Percentiles rank a stretch among this genome's conserved stretches.
Conservation (phyloP, 495 filamentous ascomycete genomes). For the Penicillium longicatenatum region DNA sequence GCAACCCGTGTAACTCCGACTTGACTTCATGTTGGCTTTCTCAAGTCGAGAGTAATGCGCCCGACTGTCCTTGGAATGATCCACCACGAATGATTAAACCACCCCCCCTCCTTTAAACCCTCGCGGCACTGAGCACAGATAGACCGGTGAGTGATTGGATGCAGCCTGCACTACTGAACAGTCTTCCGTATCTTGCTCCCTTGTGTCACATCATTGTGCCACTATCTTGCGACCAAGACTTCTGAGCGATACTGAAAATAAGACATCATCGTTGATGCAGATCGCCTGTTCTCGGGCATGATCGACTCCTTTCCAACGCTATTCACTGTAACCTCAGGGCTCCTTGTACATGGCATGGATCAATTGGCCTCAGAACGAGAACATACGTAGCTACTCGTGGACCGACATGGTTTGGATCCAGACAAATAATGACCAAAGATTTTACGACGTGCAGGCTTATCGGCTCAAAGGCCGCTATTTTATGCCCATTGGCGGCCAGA, state of each 20-base stretch:
- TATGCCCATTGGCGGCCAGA: background rate
- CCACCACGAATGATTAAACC: background rate
- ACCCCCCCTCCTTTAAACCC: background rate
- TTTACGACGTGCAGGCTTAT: slow-evolving; percentile 1
- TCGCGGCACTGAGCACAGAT: background rate
- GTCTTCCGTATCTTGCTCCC: background rate
- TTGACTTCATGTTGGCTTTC: background rate
- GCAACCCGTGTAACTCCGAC: background rate
- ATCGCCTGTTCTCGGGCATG: background rate
- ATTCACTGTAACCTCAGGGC: background rate
- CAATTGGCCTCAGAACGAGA: background rate
- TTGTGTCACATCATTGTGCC: background rate
- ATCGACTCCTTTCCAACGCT: background rate
- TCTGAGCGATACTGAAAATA: background rate
- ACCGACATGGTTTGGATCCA: too few species aligned
- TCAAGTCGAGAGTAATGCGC: background rate
- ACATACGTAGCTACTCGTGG: too few species aligned
- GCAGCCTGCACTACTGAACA: background rate
- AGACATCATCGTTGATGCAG: background rate
- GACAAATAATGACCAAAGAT: background rate
- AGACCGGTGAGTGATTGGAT: background rate
- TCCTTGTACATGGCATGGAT: background rate
- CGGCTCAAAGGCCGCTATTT: slow-evolving; percentile 3
- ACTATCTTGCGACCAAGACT: background rate
- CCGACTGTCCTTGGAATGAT: background rate